phyloP scores from a whole-genome alignment of 768 basidiomycete genomes.

The Amanita polypyramis region DNA sequence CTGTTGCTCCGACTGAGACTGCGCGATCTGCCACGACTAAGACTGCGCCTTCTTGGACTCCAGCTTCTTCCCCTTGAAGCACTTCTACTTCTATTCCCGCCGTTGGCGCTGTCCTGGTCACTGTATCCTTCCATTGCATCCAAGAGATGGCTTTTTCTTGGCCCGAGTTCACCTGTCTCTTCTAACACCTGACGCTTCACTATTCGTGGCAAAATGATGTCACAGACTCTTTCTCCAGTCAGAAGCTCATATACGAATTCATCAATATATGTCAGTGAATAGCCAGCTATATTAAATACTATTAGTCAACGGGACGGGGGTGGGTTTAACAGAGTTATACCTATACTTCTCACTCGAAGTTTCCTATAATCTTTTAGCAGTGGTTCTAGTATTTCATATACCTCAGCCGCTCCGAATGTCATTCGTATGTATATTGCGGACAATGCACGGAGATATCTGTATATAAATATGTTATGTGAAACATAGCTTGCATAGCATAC shows the following conservation, averaged over 20 bases:
- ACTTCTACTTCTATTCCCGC: constrained; percentile 28
- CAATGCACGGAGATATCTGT: constrained; percentile 86
- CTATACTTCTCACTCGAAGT: constrained; percentile 67
- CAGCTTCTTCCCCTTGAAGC: constrained; percentile 16
- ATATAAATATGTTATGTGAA: constrained; percentile 4
- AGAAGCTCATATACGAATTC: constrained; percentile 83
- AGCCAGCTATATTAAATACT: constrained; percentile 53
- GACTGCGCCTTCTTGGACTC: constrained; percentile 14
- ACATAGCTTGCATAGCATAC: constrained; percentile 17
- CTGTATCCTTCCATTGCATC: constrained; percentile 76
- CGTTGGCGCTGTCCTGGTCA: constrained; percentile 36
- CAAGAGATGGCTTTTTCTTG: constrained; percentile 77
- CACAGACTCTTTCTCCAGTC: constrained; percentile 87
- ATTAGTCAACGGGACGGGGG: not conserved
- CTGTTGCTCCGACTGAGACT: constrained; percentile 33
- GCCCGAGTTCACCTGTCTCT: constrained; percentile 84
- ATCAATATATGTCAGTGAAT: constrained; percentile 79
- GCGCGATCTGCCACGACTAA: constrained; percentile 21
- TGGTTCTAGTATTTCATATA: constrained; percentile 90
- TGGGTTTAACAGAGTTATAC: constrained; percentile 31
- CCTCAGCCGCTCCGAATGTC: constrained; percentile 84
- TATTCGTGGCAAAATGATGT: constrained; percentile 89
- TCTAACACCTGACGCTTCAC: constrained; percentile 80
- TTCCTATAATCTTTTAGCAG: constrained; percentile 91
- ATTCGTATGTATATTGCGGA: constrained; percentile 92